A percentile compares a stretch with the other conserved stretches of the same genome.
Evolutionary conservation across 495 filamentous ascomycete genomes (phyloP).

Genomic region (Tuber umbilicatum): DNA sequence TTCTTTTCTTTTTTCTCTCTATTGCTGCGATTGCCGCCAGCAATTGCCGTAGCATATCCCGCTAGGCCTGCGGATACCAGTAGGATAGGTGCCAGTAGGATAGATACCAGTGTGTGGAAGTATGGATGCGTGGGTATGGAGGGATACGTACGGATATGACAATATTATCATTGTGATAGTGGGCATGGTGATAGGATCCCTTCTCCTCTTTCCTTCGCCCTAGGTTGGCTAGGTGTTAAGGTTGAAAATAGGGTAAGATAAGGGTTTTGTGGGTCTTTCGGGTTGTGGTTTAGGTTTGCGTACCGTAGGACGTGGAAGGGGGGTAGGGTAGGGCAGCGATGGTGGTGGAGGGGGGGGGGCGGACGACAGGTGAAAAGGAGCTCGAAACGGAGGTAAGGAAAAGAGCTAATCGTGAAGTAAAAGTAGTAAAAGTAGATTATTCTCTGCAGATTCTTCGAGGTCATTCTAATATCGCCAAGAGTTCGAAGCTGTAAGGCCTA

Average conservation of each 20-base stretch:
- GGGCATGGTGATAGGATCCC: neutral
- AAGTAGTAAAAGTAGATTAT: neutral
- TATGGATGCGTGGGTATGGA: neutral
- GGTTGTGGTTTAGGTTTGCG: neutral
- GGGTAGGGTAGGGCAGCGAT: neutral
- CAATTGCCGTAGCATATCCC: neutral
- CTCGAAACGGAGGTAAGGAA: neutral
- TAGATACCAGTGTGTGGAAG: too few species aligned
- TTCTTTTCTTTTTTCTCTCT: neutral
- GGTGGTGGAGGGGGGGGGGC: neutral
- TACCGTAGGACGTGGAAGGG: neutral
- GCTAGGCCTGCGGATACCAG: neutral
- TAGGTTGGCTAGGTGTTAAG: neutral
- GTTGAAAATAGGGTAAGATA: neutral
- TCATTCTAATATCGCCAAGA: slow-evolving; percentile 1
- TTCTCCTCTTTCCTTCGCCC: neutral
- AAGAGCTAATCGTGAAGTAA: neutral
- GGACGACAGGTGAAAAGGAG: neutral
- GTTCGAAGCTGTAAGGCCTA: neutral
- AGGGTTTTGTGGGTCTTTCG: neutral
- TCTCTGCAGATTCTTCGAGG: neutral
- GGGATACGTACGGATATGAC: neutral
- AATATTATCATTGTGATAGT: too few species aligned
- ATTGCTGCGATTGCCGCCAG: neutral
- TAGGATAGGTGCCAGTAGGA: neutral